Percentiles rank a stretch among this genome's conserved stretches.
Evolutionary conservation across 352 stramenopile genomes (phyloP).

Genomic region (Phytophthora podocarpi): DNA sequence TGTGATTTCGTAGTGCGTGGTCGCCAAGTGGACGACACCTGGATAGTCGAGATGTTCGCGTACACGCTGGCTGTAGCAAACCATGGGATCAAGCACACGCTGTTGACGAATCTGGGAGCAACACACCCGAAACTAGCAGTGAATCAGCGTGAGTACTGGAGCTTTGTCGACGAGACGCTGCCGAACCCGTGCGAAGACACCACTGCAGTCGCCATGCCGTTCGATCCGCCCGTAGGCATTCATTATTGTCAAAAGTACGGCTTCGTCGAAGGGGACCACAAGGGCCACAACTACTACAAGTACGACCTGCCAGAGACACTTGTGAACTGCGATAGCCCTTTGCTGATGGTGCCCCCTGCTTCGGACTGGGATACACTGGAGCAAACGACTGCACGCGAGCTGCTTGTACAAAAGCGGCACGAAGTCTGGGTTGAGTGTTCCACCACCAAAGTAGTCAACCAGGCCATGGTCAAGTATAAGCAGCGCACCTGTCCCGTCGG

Average conservation of each 20-base stretch:
- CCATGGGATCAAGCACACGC: constrained; percentile 60
- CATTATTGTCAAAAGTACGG: constrained; percentile 68
- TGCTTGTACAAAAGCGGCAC: constrained; percentile 36
- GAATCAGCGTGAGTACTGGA: constrained; percentile 45
- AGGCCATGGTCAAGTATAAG: constrained; percentile 51
- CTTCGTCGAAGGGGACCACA: constrained; percentile 43
- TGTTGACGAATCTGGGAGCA: constrained; percentile 46
- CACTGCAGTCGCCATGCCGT: constrained; percentile 42
- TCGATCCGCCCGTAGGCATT: constrained; percentile 44
- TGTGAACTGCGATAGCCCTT: constrained; percentile 44
- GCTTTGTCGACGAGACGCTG: constrained; percentile 36
- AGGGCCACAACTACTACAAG: constrained; percentile 63
- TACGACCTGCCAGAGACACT: constrained; percentile 56
- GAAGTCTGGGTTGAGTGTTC: constrained; percentile 52
- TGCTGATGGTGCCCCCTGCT: constrained; percentile 47
- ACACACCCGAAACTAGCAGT: constrained; percentile 47
- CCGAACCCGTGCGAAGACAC: constrained; percentile 47
- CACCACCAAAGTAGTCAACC: constrained; percentile 52
- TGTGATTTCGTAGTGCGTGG: constrained; percentile 48
- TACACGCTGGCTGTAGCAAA: constrained; percentile 55
- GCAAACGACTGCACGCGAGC: constrained; percentile 17
- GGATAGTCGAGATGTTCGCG: constrained; percentile 70
- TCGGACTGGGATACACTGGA: constrained; percentile 40
- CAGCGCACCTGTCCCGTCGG: constrained; percentile 43
- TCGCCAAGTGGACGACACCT: constrained; percentile 40